phyloP scores from a whole-genome alignment of 2,329 filamentous ascomycete species.

The Trichophyton mentagrophytes region DNA sequence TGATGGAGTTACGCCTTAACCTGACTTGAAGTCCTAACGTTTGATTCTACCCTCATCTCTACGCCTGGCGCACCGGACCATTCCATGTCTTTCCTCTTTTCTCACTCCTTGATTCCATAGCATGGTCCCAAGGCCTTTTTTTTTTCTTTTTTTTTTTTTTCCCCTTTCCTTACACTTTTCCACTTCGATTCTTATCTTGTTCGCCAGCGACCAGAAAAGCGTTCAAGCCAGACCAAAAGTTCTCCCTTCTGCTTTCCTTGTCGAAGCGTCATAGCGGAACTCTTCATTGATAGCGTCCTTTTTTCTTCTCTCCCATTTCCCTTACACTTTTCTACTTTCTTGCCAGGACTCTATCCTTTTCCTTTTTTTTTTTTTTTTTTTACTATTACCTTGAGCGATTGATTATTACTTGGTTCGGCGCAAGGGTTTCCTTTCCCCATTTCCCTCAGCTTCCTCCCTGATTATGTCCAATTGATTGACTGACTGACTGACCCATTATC shows the following conservation, averaged over 20 bases:
- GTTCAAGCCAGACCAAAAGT: not conserved
- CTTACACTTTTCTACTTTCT: not conserved
- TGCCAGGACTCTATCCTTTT: not conserved
- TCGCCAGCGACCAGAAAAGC: not conserved
- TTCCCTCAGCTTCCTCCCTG: not conserved
- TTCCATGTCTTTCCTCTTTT: not conserved
- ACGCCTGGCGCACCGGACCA: constrained; percentile 1
- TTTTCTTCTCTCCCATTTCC: not conserved
- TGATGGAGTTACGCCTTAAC: constrained; percentile 5
- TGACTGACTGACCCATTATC: not conserved
- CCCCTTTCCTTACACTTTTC: too few relatives aligned
- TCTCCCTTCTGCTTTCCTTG: not conserved
- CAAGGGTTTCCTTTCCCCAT: not conserved
- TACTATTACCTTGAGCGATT: not conserved
- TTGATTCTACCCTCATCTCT: not conserved
- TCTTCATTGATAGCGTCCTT: not conserved
- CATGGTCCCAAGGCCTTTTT: not conserved
- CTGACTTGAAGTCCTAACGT: constrained; percentile 4
- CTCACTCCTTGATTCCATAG: not conserved
- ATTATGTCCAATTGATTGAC: not conserved
- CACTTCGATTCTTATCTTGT: not conserved
- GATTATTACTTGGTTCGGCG: not conserved
- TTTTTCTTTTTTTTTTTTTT: not conserved
- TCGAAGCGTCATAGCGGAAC: not conserved
- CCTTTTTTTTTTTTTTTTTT: not conserved